A percentile compares a stretch with the other conserved stretches of the same genome.
Evolutionary conservation across 1,284 basidiomycete species (phyloP).

Genomic region (Boletus nobilissimus): DNA sequence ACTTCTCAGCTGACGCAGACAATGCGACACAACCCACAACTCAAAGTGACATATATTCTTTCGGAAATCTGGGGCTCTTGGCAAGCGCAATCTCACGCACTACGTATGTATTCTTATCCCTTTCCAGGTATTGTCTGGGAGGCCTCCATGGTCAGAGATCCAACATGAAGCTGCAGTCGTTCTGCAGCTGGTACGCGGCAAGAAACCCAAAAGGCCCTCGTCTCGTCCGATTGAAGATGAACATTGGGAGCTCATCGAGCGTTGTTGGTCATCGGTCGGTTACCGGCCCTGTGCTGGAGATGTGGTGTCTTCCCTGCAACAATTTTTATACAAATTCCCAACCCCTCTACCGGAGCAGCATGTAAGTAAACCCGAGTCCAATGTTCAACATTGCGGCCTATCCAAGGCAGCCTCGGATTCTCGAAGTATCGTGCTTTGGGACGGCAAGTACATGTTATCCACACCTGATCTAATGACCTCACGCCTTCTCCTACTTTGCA

Average conservation of each 20-base stretch:
- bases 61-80: constrained; percentile 12
- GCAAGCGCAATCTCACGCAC: not conserved
- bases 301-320: not conserved
- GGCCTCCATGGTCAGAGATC: constrained; percentile 8
- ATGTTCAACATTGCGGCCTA: too few species aligned
- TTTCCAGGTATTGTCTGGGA: constrained; percentile 17
- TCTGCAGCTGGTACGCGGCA: not conserved
- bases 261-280: constrained; percentile 12
- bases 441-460: too few species aligned
- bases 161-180: not conserved
- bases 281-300: not conserved
- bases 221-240: constrained; percentile 13
- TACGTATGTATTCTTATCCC: not conserved
- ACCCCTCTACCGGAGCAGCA: too few species aligned
- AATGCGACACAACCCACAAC: not conserved
- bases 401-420: too few species aligned
- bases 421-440: too few species aligned
- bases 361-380: too few species aligned
- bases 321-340: not conserved
- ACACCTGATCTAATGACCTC: too few species aligned
- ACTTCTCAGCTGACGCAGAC: not conserved
- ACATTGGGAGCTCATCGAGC: constrained; percentile 16
- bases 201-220: constrained; percentile 1
- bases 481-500: too few species aligned
- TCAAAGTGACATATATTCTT: constrained; percentile 22